Percentiles rank a stretch among this genome's conserved stretches.
These are phyloP conservation scores for Chenopodium formosanum DNA, from an alignment of 148 eudicot genomes.

Conservation along the genomic window DNA sequence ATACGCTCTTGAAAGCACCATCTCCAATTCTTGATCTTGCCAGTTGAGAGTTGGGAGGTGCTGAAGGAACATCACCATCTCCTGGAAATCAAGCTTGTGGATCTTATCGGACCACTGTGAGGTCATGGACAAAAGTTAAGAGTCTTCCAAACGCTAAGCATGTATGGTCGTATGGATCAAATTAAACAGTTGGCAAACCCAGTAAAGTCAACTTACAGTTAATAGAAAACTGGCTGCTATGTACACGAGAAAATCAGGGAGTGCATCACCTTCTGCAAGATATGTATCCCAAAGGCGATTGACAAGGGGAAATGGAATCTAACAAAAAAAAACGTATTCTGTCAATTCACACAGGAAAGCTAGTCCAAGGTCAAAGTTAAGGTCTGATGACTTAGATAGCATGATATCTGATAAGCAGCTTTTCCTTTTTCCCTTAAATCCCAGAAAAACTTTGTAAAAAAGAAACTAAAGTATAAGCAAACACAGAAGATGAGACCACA, in stretches of 20 bases:
- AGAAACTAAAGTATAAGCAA: not conserved
- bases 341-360: conserved; percentile 17
- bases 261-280: conserved; percentile 99
- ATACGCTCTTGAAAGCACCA: conserved; percentile 92
- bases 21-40: conserved; percentile 78
- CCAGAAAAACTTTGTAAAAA: not conserved
- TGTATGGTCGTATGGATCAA: not conserved
- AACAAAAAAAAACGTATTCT: not conserved
- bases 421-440: not conserved
- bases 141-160: not conserved
- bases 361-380: not conserved
- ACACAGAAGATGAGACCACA: conserved; percentile 15
- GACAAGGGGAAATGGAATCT: conserved; percentile 94
- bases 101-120: conserved; percentile 94
- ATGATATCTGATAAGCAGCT: not conserved
- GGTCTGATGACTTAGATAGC: not conserved
- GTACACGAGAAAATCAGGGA: conserved; percentile 96
- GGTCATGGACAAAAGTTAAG: not conserved
- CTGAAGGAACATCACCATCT: conserved; percentile 97
- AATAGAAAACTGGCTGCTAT: conserved; percentile 93
- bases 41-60: conserved; percentile 86
- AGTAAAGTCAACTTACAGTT: conserved; percentile 51
- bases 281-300: conserved; percentile 99
- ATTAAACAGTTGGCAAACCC: too few species aligned
- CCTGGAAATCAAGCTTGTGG: conserved; percentile 87